Conservation (phyloP, 768 basidiomycete species). For the Panellus pusillus region DNA sequence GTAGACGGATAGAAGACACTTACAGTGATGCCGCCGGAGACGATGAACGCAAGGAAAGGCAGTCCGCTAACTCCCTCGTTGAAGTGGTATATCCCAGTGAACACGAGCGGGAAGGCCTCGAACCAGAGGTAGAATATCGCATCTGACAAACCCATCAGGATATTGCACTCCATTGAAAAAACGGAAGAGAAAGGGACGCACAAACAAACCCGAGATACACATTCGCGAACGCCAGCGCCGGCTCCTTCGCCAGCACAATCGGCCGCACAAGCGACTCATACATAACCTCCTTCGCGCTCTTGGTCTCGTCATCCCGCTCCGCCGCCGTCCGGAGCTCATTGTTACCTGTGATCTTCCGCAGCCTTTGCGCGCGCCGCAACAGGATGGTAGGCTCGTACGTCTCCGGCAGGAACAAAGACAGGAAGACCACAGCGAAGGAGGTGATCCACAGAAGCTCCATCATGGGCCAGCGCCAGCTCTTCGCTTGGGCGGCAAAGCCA, state of each 20-base stretch:
- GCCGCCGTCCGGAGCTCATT: constrained; percentile 25
- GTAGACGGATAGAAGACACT: not conserved
- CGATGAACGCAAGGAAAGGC: constrained; percentile 31
- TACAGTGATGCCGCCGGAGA: constrained; percentile 18
- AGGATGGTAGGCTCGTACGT: constrained; percentile 29
- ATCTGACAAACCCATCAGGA: constrained; percentile 7
- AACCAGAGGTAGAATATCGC: constrained; percentile 36
- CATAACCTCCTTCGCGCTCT: constrained; percentile 19
- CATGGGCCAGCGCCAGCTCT: constrained; percentile 36
- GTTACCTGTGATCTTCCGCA: constrained; percentile 32
- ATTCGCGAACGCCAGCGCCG: constrained; percentile 30
- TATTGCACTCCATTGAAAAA: not conserved
- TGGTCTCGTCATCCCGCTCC: constrained; percentile 24
- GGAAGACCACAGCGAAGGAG: constrained; percentile 25
- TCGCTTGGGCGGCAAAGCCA: constrained; percentile 31
- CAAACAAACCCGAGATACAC: constrained; percentile 33
- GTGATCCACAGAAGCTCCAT: constrained; percentile 36
- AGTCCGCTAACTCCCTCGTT: constrained; percentile 30
- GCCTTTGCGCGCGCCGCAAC: constrained; percentile 29
- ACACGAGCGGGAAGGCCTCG: constrained; percentile 35
- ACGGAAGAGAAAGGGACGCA: not conserved
- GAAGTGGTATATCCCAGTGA: constrained; percentile 34
- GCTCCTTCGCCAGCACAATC: constrained; percentile 31
- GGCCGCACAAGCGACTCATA: constrained; percentile 31
- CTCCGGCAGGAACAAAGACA: constrained; percentile 33